Percentiles rank a stretch among this genome's conserved stretches.
These are phyloP conservation scores for Poterioochromonas sp. DNA, from an alignment of 352 stramenopile genomes.

Conservation along the genomic window DNA sequence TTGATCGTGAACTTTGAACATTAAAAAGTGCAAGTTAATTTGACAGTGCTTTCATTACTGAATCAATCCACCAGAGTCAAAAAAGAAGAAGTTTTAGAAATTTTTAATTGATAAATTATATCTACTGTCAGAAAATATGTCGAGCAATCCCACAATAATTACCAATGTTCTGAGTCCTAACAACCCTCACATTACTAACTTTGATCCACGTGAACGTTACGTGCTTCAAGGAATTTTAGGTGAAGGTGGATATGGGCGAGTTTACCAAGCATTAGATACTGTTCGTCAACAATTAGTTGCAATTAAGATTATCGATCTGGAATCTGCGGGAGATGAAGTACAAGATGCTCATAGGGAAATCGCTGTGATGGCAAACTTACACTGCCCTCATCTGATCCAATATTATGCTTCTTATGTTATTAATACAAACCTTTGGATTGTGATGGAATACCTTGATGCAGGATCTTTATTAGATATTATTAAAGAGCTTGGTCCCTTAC, in stretches of 20 bases:
- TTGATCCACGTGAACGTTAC: conserved; percentile 24
- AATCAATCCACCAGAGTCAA: too few species aligned
- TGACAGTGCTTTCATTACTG: too few species aligned
- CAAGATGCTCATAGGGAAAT: conserved; percentile 69
- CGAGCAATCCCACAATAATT: background rate
- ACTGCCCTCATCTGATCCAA: conserved; percentile 66
- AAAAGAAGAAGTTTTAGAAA: too few species aligned
- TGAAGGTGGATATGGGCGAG: conserved; percentile 55
- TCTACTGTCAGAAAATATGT: too few species aligned
- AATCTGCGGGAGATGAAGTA: conserved; percentile 56
- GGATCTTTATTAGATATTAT: conserved; percentile 70
- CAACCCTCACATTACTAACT: background rate
- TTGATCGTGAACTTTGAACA: too few species aligned
- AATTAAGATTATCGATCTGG: conserved; percentile 69
- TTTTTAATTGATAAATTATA: too few species aligned
- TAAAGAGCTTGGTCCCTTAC: conserved; percentile 45
- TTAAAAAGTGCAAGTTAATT: too few species aligned
- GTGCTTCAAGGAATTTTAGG: conserved; percentile 17
- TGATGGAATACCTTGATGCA: conserved; percentile 73
- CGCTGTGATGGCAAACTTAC: conserved; percentile 62
- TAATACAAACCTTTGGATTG: conserved; percentile 53
- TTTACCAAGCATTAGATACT: conserved; percentile 64
- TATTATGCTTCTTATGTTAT: conserved; percentile 59
- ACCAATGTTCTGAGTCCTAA: background rate
- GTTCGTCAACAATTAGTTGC: conserved; percentile 57